phyloP scores from a whole-genome alignment of 345 rosid genomes.

The Acer saccharum region DNA sequence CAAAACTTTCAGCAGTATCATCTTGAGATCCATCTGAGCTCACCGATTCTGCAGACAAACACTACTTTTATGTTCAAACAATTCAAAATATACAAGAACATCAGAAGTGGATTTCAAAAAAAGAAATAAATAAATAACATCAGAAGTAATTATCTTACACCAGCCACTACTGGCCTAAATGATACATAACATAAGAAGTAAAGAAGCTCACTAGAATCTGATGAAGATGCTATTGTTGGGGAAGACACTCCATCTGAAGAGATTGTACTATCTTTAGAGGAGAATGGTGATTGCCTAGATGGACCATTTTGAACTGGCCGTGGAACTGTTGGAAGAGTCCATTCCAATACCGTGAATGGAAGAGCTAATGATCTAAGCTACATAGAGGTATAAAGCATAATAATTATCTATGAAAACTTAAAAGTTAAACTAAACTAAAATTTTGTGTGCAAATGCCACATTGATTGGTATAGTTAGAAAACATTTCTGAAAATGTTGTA shows the following conservation, averaged over 20 bases:
- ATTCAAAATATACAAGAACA: constrained; percentile 15
- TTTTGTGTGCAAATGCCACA: neutral
- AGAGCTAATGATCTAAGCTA: constrained; percentile 99
- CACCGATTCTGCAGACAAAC: constrained; percentile 45
- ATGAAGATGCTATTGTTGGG: constrained; percentile 43
- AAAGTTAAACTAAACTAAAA: constrained; percentile 15
- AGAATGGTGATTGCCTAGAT: constrained; percentile 45
- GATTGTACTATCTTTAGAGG: constrained; percentile 37
- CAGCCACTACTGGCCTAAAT: constrained; percentile 7
- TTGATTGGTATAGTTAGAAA: constrained; percentile 12
- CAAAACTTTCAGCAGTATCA: constrained; percentile 86
- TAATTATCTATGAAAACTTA: constrained; percentile 34
- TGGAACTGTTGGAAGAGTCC: constrained; percentile 99
- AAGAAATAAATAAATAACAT: neutral
- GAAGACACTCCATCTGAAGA: constrained; percentile 54
- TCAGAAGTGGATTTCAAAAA: neutral
- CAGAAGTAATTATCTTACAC: constrained; percentile 7
- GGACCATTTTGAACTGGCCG: constrained; percentile 64
- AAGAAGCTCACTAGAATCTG: constrained; percentile 71
- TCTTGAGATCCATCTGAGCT: constrained; percentile 68
- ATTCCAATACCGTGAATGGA: constrained; percentile 98
- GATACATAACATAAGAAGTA: constrained; percentile 17
- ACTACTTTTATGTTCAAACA: constrained; percentile 16
- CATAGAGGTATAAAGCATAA: constrained; percentile 50
- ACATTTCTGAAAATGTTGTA: neutral